A percentile compares a stretch with the other conserved stretches of the same genome.
Evolutionary conservation across 768 basidiomycete genomes (phyloP).

Genomic region (Amanita brunnescens): DNA sequence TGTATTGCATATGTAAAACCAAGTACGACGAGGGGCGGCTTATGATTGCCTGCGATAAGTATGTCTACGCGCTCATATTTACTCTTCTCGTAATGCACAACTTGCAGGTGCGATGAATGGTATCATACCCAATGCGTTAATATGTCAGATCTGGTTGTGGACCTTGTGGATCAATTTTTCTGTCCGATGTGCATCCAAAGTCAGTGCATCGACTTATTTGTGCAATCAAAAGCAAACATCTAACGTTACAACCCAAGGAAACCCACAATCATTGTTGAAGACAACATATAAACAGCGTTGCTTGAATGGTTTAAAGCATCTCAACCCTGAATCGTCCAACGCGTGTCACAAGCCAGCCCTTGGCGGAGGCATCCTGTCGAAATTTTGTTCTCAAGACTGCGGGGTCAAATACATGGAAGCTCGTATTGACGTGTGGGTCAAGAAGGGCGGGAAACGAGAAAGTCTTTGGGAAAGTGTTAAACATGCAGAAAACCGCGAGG

Average conservation of each 20-base stretch:
- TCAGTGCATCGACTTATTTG: slow-evolving; percentile 29
- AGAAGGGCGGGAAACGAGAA: slow-evolving; percentile 53
- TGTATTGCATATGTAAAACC: slow-evolving; percentile 87
- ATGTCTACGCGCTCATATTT: slow-evolving; percentile 17
- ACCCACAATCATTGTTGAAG: slow-evolving; percentile 47
- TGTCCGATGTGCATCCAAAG: slow-evolving; percentile 75
- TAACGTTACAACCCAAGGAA: slow-evolving; percentile 29
- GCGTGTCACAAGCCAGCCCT: slow-evolving; percentile 78
- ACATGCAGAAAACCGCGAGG: slow-evolving; percentile 60
- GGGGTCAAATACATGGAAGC: slow-evolving; percentile 66
- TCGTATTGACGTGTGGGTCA: slow-evolving; percentile 53
- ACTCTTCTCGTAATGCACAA: background rate
- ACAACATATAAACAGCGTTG: slow-evolving; percentile 82
- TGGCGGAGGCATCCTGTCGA: slow-evolving; percentile 58
- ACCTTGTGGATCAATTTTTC: slow-evolving; percentile 88
- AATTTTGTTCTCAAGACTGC: slow-evolving; percentile 88
- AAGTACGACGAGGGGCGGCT: slow-evolving; percentile 78
- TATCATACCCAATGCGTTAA: slow-evolving; percentile 82
- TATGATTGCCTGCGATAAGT: slow-evolving; percentile 95
- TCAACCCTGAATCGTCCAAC: slow-evolving; percentile 49
- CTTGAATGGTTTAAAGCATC: slow-evolving; percentile 56
- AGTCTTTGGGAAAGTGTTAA: slow-evolving; percentile 71
- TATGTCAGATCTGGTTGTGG: slow-evolving; percentile 73
- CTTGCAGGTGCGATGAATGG: slow-evolving; percentile 83
- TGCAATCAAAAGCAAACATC: background rate